Percentiles rank a stretch among this genome's conserved stretches.
These are phyloP conservation scores for Cryptococcus sp. DNA, from an alignment of 1,284 basidiomycete species.

Conservation along the genomic window DNA sequence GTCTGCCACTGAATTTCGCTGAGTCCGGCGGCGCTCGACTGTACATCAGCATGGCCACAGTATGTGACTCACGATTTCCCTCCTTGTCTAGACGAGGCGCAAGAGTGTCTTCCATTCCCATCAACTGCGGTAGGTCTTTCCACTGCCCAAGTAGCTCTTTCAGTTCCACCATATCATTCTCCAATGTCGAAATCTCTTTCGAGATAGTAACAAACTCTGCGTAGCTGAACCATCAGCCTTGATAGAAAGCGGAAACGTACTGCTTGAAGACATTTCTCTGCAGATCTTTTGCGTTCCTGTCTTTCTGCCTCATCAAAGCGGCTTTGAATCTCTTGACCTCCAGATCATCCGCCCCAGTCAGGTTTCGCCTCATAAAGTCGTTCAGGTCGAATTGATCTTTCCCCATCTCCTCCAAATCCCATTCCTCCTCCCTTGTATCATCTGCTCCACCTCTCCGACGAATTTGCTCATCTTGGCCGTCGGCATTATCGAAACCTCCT, in stretches of 20 bases:
- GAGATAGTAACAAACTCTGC: slow-evolving; percentile 94
- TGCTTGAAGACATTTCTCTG: slow-evolving; percentile 87
- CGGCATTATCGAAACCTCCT: slow-evolving; percentile 13
- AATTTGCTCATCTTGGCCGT: slow-evolving; percentile 29
- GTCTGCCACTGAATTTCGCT: slow-evolving; percentile 86
- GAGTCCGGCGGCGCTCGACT: slow-evolving; percentile 60
- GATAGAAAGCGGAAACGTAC: slow-evolving; percentile 51
- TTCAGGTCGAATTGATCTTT: slow-evolving; percentile 71
- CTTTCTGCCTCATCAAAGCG: slow-evolving; percentile 39
- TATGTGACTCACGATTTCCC: slow-evolving; percentile 29
- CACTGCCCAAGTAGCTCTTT: slow-evolving; percentile 92
- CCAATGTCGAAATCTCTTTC: slow-evolving; percentile 92
- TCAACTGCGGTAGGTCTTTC: slow-evolving; percentile 87
- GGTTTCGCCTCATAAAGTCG: slow-evolving; percentile 32
- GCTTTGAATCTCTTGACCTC: slow-evolving; percentile 45
- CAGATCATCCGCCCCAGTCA: slow-evolving; percentile 46
- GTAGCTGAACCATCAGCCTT: slow-evolving; percentile 57
- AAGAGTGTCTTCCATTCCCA: slow-evolving; percentile 71
- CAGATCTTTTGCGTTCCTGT: slow-evolving; percentile 39
- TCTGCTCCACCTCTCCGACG: slow-evolving; percentile 26
- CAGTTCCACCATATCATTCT: slow-evolving; percentile 97
- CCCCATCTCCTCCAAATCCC: slow-evolving; percentile 63
- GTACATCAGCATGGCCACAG: background rate
- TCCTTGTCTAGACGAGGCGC: slow-evolving; percentile 43
- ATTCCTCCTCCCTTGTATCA: slow-evolving; percentile 40